Base-by-base conservation (phyloP, 73 alveolate genomes). In the Durusdinium trenchii region DNA sequence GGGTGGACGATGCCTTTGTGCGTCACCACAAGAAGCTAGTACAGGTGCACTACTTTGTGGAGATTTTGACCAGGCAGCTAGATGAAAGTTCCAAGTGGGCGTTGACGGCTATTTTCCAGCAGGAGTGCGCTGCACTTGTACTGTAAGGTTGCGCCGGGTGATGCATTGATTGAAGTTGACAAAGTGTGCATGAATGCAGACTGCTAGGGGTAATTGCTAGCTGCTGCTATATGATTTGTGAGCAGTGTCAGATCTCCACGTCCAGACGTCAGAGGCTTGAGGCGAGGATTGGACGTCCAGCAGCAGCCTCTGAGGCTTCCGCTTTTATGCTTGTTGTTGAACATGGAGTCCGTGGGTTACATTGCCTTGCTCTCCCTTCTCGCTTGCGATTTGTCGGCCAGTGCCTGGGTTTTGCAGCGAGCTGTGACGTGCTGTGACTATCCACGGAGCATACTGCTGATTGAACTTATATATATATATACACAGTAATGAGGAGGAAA, bases 1-100 rank as follows among this genome's bases (percentile, higher is more conserved):
- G 97, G 97, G 97, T 90, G 71, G 97, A 90, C 20, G 97, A 90
- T 12, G 54, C 97, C 57, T 90, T 90, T 75, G 97, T 90, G 43
- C 86, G 97, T 43, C 54, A 75, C n/a, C 97, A 90, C 75, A 90
- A 90, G 75, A 90, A 90, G 76, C 75, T 90, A 43, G 97, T 90
- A 62, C 97, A 90, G 97, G 73, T 90, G 46, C 97, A 90, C 76
- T 90, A 90, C 64, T 69, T 90, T 43, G n/a, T 90, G 57, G 97
- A 90, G 57, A 64, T 90, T 32, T 75, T 90, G 38, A 69, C 87
- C n/a, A 90, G 97, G 97, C 52, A 40, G 86, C 30, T 71, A 28
- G 48, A 36, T 62, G 32, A 26, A 26, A 40, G 76, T 62, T 35
- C 76, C 76, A 36, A 71, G 9, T 30, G 83, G 83, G 83, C 30